These are phyloP conservation scores for Pseudocercospora vitis DNA, from an alignment of 2,329 filamentous ascomycete genomes.

Conservation along the genomic window DNA sequence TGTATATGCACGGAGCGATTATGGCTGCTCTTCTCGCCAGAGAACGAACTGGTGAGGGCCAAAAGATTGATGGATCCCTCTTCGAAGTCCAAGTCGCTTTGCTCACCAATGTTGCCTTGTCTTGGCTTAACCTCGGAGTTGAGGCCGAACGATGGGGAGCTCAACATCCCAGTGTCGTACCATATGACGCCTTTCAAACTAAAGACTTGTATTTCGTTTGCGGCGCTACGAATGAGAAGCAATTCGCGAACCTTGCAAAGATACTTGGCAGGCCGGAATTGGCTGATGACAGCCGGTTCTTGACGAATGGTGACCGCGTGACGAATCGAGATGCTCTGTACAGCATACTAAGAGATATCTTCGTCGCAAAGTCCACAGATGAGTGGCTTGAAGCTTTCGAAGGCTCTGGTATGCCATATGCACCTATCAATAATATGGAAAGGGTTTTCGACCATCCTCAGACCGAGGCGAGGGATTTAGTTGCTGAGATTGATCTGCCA, in stretches of 20 bases:
- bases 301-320: constrained; percentile 35
- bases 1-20: constrained; percentile 50
- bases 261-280: constrained; percentile 32
- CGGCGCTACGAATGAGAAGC: constrained; percentile 40
- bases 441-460: constrained; percentile 49
- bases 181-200: constrained; percentile 48
- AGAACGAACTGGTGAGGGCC: constrained; percentile 42
- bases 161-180: constrained; percentile 50
- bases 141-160: constrained; percentile 49
- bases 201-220: constrained; percentile 32
- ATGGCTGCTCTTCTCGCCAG: constrained; percentile 45
- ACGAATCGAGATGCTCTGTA: constrained; percentile 39
- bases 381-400: constrained; percentile 46
- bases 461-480: constrained; percentile 40
- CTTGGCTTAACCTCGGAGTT: constrained; percentile 43
- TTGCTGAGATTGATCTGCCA: constrained; percentile 22
- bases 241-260: constrained; percentile 41
- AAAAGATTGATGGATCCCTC: constrained; percentile 48
- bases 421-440: constrained; percentile 49
- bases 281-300: constrained; percentile 34
- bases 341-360: constrained; percentile 38
- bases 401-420: constrained; percentile 48
- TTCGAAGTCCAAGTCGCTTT: constrained; percentile 49
- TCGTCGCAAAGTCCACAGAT: constrained; percentile 41
- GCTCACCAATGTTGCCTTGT: constrained; percentile 45